Base-by-base conservation (phyloP, 2,329 filamentous ascomycete genomes). In the Ilyonectria destructans region DNA sequence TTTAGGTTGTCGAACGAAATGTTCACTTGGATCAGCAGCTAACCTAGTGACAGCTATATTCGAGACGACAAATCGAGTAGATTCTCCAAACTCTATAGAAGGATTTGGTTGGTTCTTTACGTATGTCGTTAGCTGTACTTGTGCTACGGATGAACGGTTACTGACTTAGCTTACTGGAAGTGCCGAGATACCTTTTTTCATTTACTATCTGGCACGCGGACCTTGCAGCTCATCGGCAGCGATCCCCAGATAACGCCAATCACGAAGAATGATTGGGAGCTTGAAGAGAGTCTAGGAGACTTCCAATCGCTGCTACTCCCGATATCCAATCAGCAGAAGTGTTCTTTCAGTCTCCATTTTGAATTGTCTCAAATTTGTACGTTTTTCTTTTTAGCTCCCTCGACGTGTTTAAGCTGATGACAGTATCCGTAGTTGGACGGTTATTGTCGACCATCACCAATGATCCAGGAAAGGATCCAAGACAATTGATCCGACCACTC, bases 41-140 rank as follows among this genome's bases (percentile, higher is more conserved):
- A 33, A 63, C 6, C 60, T 9, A 0, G 1, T 0, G 1, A 12
- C 6, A 74, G 69, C 0, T 65, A 45, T 2, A 21, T 37, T 33
- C 49, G 62, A 0, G 37, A 63, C 6, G 65, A 69, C 26, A 23
- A 2, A 4, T 58, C 52, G 10, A 23, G 31, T 13, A 55, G 7
- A 29, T 29, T 37, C 6, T 33, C 52, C 1, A 71, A 59, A 0
- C 2, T 74, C 3, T 70, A 71, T 4, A 29, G 65, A 2, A 46
- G 70, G 2, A 74, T 74, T 0, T 74, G 72, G 72, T 74, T 65
- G 72, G 31, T 54, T 52, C 35, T 74, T 0, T 65, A 74, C 37
- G 71, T 74, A 19, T 37, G 71, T 43, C 17, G 0, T 4, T 1
- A 8, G 0, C n/a, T n/a, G n/a, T 21, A n/a, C 43, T 10, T n/a